phyloP scores from a whole-genome alignment of 1,139 yeast genomes.

The Candida neerlandica region DNA sequence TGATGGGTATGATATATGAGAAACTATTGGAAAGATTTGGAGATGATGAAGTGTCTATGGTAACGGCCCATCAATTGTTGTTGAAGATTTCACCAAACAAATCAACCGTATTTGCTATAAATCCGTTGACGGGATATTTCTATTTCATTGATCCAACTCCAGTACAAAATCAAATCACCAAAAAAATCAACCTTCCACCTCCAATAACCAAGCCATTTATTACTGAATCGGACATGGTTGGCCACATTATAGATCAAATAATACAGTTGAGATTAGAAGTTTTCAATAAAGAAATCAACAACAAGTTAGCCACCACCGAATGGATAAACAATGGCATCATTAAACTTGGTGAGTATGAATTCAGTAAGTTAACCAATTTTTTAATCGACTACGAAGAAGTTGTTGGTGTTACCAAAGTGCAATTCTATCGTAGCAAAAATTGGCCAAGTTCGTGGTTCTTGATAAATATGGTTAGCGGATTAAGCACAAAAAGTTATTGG shows the following conservation, averaged over 20 bases:
- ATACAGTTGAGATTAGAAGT: constrained; percentile 55
- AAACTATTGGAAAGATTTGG: constrained; percentile 16
- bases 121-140: constrained; percentile 48
- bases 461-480: constrained; percentile 47
- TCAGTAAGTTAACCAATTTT: constrained; percentile 25
- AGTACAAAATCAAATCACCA: constrained; percentile 35
- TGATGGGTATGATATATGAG: constrained; percentile 28
- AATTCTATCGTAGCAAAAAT: constrained; percentile 60
- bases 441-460: constrained; percentile 80
- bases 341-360: constrained; percentile 44
- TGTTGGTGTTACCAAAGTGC: constrained; percentile 27
- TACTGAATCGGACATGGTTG: constrained; percentile 35
- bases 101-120: constrained; percentile 42
- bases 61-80: constrained; percentile 41
- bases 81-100: constrained; percentile 39
- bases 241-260: constrained; percentile 39
- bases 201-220: constrained; percentile 22
- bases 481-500: constrained; percentile 52
- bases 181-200: constrained; percentile 37
- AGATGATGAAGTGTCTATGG: constrained; percentile 18
- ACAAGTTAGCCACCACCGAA: constrained; percentile 61
- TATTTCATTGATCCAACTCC: constrained; percentile 49
- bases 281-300: constrained; percentile 52
- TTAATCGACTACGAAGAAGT: constrained; percentile 5
- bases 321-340: constrained; percentile 67